Conservation (phyloP, 1,139 yeast genomes). For the Nakaseomyces nivariensis region DNA sequence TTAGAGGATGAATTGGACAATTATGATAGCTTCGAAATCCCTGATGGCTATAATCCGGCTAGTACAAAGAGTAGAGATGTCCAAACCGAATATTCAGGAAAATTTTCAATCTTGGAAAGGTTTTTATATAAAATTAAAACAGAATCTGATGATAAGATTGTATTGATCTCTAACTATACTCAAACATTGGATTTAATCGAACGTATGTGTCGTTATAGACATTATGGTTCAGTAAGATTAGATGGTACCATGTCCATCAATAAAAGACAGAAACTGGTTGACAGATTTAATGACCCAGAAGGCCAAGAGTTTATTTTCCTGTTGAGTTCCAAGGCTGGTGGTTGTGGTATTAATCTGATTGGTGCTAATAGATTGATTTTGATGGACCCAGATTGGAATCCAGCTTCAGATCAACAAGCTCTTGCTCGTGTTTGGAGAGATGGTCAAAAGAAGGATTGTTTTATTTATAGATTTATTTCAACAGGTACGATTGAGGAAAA, state of each 20-base stretch:
- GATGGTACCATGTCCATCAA: constrained; percentile 92
- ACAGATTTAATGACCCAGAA: constrained; percentile 81
- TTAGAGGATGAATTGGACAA: constrained; percentile 73
- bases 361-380: constrained; percentile 89
- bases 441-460: constrained; percentile 95
- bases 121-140: constrained; percentile 65
- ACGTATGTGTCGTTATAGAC: constrained; percentile 62
- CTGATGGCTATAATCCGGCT: constrained; percentile 53
- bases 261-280: constrained; percentile 89
- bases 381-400: constrained; percentile 98
- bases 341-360: constrained; percentile 93
- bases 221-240: constrained; percentile 71
- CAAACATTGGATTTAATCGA: constrained; percentile 89
- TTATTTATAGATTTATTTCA: constrained; percentile 82
- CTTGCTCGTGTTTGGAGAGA: constrained; percentile 98
- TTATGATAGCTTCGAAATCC: constrained; percentile 45
- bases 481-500: constrained; percentile 96
- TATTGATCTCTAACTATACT: constrained; percentile 86
- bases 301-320: constrained; percentile 82
- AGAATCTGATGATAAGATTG: constrained; percentile 90
- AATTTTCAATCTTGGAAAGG: constrained; percentile 49
- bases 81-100: constrained; percentile 48
- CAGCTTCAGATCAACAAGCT: constrained; percentile 98
- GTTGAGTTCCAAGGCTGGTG: constrained; percentile 94
- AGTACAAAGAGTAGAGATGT: constrained; percentile 35